A percentile compares a stretch with the other conserved stretches of the same genome.
These are phyloP conservation scores for Naganishia vishniacii DNA, from an alignment of 768 basidiomycete species.

Conservation along the genomic window DNA sequence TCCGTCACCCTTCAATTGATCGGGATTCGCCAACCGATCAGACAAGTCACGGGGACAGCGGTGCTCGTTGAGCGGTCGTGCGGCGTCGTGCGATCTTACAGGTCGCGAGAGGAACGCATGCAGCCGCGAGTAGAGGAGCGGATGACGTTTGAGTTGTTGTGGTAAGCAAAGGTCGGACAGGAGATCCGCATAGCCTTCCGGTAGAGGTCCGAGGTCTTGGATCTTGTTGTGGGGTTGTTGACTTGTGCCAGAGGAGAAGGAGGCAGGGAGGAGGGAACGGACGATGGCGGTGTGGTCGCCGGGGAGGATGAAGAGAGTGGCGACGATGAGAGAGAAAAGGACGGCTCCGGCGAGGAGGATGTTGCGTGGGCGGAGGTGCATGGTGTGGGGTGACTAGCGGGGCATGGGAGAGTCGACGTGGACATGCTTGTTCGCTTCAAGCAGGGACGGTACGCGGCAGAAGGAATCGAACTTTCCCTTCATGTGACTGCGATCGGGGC, in stretches of 20 bases:
- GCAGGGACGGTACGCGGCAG: too few relatives aligned
- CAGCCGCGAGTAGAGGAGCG: slow-evolving; percentile 28
- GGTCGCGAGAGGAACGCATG: slow-evolving; percentile 42
- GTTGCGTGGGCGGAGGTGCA: not conserved
- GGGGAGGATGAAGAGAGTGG: slow-evolving; percentile 1
- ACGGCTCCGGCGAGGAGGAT: not conserved
- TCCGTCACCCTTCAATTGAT: slow-evolving; percentile 46
- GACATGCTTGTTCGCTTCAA: too few relatives aligned
- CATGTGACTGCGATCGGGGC: too few relatives aligned
- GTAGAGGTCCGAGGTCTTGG: not conserved
- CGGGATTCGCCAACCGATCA: slow-evolving; percentile 48
- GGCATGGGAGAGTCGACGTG: too few relatives aligned
- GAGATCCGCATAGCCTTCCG: not conserved
- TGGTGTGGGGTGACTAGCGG: too few relatives aligned
- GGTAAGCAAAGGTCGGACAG: not conserved
- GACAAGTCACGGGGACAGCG: slow-evolving; percentile 43
- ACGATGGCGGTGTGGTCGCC: not conserved
- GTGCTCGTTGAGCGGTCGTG: slow-evolving; percentile 31
- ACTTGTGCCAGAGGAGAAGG: not conserved
- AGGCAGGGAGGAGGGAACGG: not conserved
- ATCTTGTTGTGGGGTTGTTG: not conserved
- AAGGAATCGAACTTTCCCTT: too few relatives aligned
- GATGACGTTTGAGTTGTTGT: not conserved
- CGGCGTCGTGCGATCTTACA: slow-evolving; percentile 29
- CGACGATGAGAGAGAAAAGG: not conserved